Base-by-base conservation (phyloP, 345 rosid genomes). In the Murraya koenigii region DNA sequence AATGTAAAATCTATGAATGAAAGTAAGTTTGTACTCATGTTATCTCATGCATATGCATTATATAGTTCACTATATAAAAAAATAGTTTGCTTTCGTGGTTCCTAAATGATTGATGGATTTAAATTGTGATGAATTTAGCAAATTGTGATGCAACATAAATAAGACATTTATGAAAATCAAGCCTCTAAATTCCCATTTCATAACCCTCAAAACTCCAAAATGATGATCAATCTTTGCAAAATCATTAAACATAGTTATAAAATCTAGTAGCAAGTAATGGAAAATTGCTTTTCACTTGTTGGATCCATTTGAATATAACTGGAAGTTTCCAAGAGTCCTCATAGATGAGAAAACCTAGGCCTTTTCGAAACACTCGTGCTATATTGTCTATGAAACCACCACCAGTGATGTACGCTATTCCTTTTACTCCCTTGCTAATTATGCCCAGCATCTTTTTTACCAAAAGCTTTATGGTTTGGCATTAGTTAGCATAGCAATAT, bases 331-430 rank as follows among this genome's bases (percentile, higher is more conserved):
- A 30, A 30, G 32, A 30, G 32, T 30, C 32, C 2, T 30, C 32
- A 30, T 30, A 30, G 32, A 94, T 85, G 66, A 79, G 80, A 80
- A 94, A 95, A 78, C 99, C 97, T 65, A 92, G 86, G 62, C 93
- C 98, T 59, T 89, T 77, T 0, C 97, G 99, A 71, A 96, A 87
- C n/a, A 92, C 89, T 62, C 98, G 85, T 20, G 97, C 97, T 52
- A 92, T 92, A 80, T 94, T 94, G 79, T 96, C 97, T 0, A 97
- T 94, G 78, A 96, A 91, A 60, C 97, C 97, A 76, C 99, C 99
- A 44, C 97, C 98, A 6, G 98, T 96, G 56, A 92, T 87, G 81
- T 92, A 97, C 41, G 98, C 97, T 80, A 94, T 77, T 44, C 98
- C 97, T 80, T 92, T 96, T 56, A 94, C 95, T 47, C 97, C 98